Conservation (phyloP, 768 basidiomycete genomes). For the Leccinum olivaceopallidum region DNA sequence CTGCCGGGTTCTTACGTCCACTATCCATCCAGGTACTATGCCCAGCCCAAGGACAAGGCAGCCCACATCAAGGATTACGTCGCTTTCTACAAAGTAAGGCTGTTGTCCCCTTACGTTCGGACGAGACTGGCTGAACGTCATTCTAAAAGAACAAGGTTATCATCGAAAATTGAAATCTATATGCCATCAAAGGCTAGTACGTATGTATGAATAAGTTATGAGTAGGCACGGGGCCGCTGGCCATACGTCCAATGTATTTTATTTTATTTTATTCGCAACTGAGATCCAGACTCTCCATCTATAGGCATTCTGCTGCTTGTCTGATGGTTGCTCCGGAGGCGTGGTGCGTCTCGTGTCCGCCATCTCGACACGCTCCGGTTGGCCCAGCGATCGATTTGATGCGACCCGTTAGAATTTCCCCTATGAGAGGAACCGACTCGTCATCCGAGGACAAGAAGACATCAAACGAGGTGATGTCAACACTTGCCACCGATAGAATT, state of each 20-base stretch:
- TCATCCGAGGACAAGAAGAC: background rate
- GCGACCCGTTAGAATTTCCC: background rate
- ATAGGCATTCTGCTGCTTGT: background rate
- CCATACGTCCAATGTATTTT: too few relatives aligned
- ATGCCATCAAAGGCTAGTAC: background rate
- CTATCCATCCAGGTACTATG: conserved; percentile 61
- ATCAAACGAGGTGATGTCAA: too few relatives aligned
- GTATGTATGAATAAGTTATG: background rate
- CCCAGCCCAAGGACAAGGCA: conserved; percentile 54
- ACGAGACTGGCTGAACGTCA: background rate
- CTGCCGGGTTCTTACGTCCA: background rate
- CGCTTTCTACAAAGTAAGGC: conserved; percentile 74
- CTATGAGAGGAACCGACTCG: background rate
- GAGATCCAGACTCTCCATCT: background rate
- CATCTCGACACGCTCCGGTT: background rate
- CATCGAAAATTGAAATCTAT: conserved; percentile 16
- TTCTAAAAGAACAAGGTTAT: conserved; percentile 21
- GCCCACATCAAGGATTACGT: conserved; percentile 63
- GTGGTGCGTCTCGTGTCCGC: background rate
- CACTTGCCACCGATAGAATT: too few relatives aligned
- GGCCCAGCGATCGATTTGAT: conserved; percentile 1
- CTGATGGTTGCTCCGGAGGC: background rate
- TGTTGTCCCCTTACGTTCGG: background rate
- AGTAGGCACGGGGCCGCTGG: background rate
- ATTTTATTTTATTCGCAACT: too few relatives aligned